Evolutionary conservation across 805 yeast genomes (phyloP), one percentile per base, ranked within the genome.

Genomic region (Wickerhamiella sergipiensis): DNA sequence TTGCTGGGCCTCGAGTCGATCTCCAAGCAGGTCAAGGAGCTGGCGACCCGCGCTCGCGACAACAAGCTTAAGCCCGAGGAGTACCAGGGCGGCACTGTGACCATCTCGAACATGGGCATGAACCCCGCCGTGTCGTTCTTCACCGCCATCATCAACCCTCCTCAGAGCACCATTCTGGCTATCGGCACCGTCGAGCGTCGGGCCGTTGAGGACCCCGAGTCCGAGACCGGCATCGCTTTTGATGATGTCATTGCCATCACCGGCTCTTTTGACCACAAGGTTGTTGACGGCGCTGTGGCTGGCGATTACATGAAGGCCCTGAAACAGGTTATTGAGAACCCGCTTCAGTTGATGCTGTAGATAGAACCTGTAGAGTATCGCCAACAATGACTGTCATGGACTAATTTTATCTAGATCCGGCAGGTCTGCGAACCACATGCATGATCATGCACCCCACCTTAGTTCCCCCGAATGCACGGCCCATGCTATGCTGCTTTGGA

Each of bases 81-180:
- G 74, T 92, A 85, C 82, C 95, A 87, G 78, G 99, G 99, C 63
- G 99, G 99, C 66, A 89, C 98, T 61, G 86, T 92, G 70, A 88
- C 97, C 68, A 90, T 92, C 65, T 92, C 97, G 59, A 92, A 92
- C 83, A 76, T 92, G 77, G 99, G 99, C 67, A 92, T 92, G 98
- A 92, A 92, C 80, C 79, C 73, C 52, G 97, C 98, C 51, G 97
- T 90, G 46, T 76, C 80, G 57, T 64, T 83, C 67, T 92, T 92
- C 80, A 90, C 98, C 29, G 90, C 98, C 38, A 92, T 92, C 71
- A 82, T 92, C 69, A 92, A 92, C 79, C 97, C 96, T 56, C 99
- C 99, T 50, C 98, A 90, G 72, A 77, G 89, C 48, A 81, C 95
- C 48, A 92, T 92, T 64, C 71, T 92, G 62, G 98, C 99, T 55